Percentiles rank a stretch among this genome's conserved stretches.
Evolutionary conservation across 495 filamentous ascomycete genomes (phyloP).

Genomic region (Coniosporium apollinis): DNA sequence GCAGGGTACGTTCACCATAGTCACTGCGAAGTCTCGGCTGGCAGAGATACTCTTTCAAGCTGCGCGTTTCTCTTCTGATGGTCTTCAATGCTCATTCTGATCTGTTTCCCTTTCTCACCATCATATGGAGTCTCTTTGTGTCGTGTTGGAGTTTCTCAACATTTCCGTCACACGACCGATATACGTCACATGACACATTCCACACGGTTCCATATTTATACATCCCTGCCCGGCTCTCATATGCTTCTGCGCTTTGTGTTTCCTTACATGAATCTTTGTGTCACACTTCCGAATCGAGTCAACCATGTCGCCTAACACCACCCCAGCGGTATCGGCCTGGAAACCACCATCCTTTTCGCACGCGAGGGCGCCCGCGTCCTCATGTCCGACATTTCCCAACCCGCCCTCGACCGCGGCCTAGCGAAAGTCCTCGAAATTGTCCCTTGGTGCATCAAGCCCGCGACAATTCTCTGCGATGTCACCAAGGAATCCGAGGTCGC

Average conservation of each 20-base stretch:
- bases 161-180: no score
- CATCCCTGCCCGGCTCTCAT: no score
- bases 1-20: constrained; percentile 70
- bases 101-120: not conserved
- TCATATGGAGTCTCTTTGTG: no score
- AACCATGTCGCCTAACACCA: constrained; percentile 3
- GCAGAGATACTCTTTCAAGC: no score
- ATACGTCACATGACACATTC: no score
- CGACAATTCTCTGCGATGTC: constrained; percentile 45
- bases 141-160: no score
- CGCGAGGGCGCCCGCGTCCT: constrained; percentile 79
- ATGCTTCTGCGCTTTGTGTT: no score
- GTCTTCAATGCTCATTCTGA: not conserved
- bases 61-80: no score
- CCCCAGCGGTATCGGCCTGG: constrained; percentile 78
- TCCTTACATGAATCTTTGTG: not conserved
- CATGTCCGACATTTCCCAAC: constrained; percentile 65
- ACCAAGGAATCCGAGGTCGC: constrained; percentile 59
- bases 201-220: no score
- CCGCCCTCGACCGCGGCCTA: constrained; percentile 52
- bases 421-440: constrained; percentile 56
- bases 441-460: constrained; percentile 37
- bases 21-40: no score
- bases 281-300: not conserved
- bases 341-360: constrained; percentile 82